Evolutionary conservation across 257 asterid species (phyloP).

Genomic region (Solanum sparsipilum): DNA sequence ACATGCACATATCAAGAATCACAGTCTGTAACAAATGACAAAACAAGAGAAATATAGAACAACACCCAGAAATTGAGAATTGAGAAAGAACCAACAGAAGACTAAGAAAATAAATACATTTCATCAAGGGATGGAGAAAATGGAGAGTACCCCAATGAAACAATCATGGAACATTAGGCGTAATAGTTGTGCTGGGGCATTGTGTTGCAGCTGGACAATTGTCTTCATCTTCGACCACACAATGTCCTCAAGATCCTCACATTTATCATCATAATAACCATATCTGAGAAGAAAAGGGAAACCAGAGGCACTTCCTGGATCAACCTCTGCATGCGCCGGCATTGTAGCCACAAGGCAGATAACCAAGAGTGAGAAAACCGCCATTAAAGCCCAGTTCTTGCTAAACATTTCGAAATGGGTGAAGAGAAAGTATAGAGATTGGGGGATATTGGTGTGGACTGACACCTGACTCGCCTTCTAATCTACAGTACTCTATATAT

Average conservation of each 20-base stretch:
- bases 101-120: neutral
- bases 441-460: neutral
- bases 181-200: conserved; percentile 18
- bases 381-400: neutral
- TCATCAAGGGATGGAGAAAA: neutral
- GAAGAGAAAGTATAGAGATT: neutral
- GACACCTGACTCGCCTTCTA: neutral
- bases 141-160: conserved; percentile 10
- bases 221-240: neutral
- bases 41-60: neutral
- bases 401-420: neutral
- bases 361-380: neutral
- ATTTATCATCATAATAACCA: neutral
- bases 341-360: neutral
- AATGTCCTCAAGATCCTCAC: neutral
- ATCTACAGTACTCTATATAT: neutral
- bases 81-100: neutral
- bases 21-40: neutral
- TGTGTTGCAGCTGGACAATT: neutral
- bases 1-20: neutral
- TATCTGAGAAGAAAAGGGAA: neutral
- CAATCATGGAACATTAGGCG: conserved; percentile 18
- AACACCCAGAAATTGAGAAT: neutral
- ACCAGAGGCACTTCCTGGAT: neutral
- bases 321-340: neutral